phyloP scores from a whole-genome alignment of 768 basidiomycete species.

The Gloeophyllum trabeum region DNA sequence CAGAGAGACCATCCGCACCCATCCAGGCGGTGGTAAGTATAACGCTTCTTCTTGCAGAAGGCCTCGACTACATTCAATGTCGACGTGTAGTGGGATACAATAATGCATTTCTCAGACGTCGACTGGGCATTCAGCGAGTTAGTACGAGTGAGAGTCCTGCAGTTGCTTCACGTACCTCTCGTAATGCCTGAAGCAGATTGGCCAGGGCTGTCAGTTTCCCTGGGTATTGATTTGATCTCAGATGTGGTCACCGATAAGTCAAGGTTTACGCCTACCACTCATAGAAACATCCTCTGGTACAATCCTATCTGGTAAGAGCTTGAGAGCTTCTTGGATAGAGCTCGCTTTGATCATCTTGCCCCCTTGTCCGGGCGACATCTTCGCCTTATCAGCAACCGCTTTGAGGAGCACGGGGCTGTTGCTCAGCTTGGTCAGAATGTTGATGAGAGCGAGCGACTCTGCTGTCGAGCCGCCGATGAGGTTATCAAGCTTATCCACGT shows the following conservation, averaged over 20 bases:
- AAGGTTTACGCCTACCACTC: constrained; percentile 48
- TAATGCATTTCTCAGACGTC: constrained; percentile 91
- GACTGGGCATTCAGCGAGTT: too few species aligned
- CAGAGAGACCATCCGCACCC: constrained; percentile 43
- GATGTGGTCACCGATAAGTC: background rate
- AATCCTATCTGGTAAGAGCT: constrained; percentile 46
- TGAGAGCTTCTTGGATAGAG: constrained; percentile 47
- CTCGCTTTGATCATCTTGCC: constrained; percentile 30
- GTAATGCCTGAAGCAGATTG: constrained; percentile 48
- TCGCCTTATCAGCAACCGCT: constrained; percentile 59
- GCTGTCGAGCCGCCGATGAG: constrained; percentile 63
- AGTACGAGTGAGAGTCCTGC: background rate
- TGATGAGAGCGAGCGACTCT: constrained; percentile 72
- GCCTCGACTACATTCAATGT: constrained; percentile 89
- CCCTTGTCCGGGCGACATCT: constrained; percentile 24
- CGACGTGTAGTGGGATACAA: constrained; percentile 95
- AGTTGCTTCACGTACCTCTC: constrained; percentile 31
- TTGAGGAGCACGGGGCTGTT: constrained; percentile 86
- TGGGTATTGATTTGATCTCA: constrained; percentile 18
- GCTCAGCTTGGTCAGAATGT: constrained; percentile 78
- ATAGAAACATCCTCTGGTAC: constrained; percentile 62
- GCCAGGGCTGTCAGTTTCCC: constrained; percentile 68
- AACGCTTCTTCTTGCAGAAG: constrained; percentile 66
- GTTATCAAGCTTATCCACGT: constrained; percentile 55
- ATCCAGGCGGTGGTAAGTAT: constrained; percentile 78